Evolutionary conservation across 805 yeast species (phyloP), one percentile per base, ranked within the genome.

Genomic region (Candida koratica): DNA sequence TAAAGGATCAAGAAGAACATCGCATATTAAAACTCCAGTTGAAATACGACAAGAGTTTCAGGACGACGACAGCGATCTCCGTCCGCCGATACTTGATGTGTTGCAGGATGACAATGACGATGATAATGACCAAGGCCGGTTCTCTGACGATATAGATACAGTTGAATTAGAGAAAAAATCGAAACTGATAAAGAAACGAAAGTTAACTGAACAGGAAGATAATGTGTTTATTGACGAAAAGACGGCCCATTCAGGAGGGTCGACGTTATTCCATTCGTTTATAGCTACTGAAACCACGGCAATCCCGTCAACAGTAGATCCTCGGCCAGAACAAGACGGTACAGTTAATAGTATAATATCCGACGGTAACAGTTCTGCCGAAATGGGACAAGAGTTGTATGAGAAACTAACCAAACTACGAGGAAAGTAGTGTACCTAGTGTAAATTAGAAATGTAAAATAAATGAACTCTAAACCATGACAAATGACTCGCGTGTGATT

Each of bases 201-300:
- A 36, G 28, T 27, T 39, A 4, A 44, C 28, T 6, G 41, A 43
- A 11, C 33, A 31, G 23, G 50, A 51, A 16, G 52, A 50, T 18
- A 63, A 64, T 38, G 62, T 64, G 10, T 64, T 65, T 37, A 46
- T 62, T 35, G 69, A 62, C 17, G 48, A 36, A 11, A 32, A 36
- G 23, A 32, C 42, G 6, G 45, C 38, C 34, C 47, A 40, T 27
- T 51, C 60, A 4, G 50, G 46, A 10, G 51, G 47, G n/a, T 52
- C 62, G 5, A 61, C 68, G 1, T 42, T 58, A 13, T 61, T 58
- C 44, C 67, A 60, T 40, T 56, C 65, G 10, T 35, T 44, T 9
- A 29, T 60, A 12, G 37, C 32, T 4, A 37, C 37, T 12, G 39
- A 44, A 16, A 46, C 42, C 17, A 42, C 53, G n/a, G 32, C 25